phyloP scores from a whole-genome alignment of 345 rosid genomes.

The Brassica napus region Da-Ae NC_063434.1:2960501-2961000 shows the following conservation, averaged over 20 bases:
- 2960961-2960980: conserved; percentile 57
- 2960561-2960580: conserved; percentile 70
- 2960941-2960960: conserved; percentile 86
- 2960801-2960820: not conserved
- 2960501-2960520: conserved; percentile 62
- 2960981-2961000: conserved; percentile 16
- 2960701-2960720: conserved; percentile 81
- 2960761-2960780: conserved; percentile 74
- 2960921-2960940: conserved; percentile 95
- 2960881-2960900: conserved; percentile 70
- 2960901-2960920: conserved; percentile 68
- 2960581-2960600: conserved; percentile 61
- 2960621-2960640: conserved; percentile 5
- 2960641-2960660: conserved; percentile 49
- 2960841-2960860: not conserved
- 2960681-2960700: conserved; percentile 92
- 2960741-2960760: conserved; percentile 90
- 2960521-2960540: conserved; percentile 96
- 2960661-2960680: conserved; percentile 91
- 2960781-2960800: conserved; percentile 54
- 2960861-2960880: conserved; percentile 50
- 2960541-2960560: conserved; percentile 73
- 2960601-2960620: conserved; percentile 8
- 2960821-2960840: not conserved
- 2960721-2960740: conserved; percentile 93